A percentile compares a stretch with the other conserved stretches of the same genome.
Evolutionary conservation across 2,329 filamentous ascomycete species (phyloP).

Genomic region (Ophiosphaerella narmari): DNA sequence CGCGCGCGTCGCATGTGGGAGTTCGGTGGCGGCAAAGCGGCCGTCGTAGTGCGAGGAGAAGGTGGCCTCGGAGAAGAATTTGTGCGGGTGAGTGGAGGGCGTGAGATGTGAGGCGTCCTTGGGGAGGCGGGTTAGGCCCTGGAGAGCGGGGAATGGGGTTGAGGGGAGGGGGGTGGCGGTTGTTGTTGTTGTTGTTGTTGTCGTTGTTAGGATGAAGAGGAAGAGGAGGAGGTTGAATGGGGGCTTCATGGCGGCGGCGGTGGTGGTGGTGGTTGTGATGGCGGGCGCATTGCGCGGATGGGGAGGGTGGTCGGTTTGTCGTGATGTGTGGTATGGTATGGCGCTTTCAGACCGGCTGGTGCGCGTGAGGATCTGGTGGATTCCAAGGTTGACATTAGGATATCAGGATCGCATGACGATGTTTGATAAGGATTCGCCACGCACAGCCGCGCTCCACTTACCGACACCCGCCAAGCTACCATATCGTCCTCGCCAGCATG

Average conservation of each 20-base stretch:
- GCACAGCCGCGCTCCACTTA: too few relatives aligned
- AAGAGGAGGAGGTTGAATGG: slow-evolving; percentile 9
- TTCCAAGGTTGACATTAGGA: too few relatives aligned
- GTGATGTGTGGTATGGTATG: too few relatives aligned
- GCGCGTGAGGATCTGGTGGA: too few relatives aligned
- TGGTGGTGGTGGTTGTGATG: too few relatives aligned
- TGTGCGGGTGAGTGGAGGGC: slow-evolving; percentile 15
- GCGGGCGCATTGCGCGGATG: too few relatives aligned
- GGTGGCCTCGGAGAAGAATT: slow-evolving; percentile 45
- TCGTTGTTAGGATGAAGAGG: neutral
- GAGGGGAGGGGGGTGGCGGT: slow-evolving; percentile 3
- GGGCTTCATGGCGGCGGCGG: slow-evolving; percentile 2
- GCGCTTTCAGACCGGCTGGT: too few relatives aligned
- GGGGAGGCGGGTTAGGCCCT: slow-evolving; percentile 23
- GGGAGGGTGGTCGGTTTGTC: too few relatives aligned
- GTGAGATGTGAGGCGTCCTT: slow-evolving; percentile 23
- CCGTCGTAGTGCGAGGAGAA: slow-evolving; percentile 63
- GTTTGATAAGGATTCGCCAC: too few relatives aligned
- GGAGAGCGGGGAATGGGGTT: slow-evolving; percentile 10
- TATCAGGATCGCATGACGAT: too few relatives aligned
- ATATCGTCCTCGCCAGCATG: too few relatives aligned
- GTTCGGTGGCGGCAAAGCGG: slow-evolving; percentile 55
- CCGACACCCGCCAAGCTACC: too few relatives aligned
- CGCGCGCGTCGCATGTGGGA: slow-evolving; percentile 54
- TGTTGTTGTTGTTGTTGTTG: neutral